phyloP scores from a whole-genome alignment of 2,329 filamentous ascomycete genomes.

The Epichloe brachyelytri region DNA sequence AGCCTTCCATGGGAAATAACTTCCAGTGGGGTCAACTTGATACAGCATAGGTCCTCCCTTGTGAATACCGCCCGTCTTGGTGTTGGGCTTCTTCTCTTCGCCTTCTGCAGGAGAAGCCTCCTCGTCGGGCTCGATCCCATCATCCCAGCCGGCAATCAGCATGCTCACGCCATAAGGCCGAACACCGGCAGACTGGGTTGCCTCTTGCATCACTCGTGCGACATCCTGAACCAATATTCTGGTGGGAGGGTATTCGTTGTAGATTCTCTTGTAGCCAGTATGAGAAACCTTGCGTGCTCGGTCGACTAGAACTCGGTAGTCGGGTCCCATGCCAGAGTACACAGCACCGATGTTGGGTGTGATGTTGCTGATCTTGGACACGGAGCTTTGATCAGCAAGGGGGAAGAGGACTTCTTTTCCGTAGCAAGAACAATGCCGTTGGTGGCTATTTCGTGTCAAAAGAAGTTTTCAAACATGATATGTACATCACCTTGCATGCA shows the following conservation, averaged over 20 bases:
- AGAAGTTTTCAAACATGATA: slow-evolving; percentile 7
- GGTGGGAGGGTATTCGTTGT: slow-evolving; percentile 99
- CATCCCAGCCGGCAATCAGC: slow-evolving; percentile 94
- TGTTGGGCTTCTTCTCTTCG: slow-evolving; percentile 61
- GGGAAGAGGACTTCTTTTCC: slow-evolving; percentile 98
- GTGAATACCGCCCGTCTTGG: slow-evolving; percentile 88
- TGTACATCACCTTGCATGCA: not conserved
- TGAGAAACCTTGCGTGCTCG: slow-evolving; percentile 97
- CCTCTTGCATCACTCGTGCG: slow-evolving; percentile 95
- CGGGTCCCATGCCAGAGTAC: slow-evolving; percentile 97
- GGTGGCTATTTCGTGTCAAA: slow-evolving; percentile 49
- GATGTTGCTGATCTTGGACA: slow-evolving; percentile 95
- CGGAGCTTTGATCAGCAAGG: slow-evolving; percentile 85
- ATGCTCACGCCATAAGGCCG: slow-evolving; percentile 92
- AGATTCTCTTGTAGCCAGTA: slow-evolving; percentile 98
- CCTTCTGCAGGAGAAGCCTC: slow-evolving; percentile 41
- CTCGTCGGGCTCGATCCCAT: slow-evolving; percentile 82
- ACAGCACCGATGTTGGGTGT: slow-evolving; percentile 99
- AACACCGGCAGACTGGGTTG: slow-evolving; percentile 94
- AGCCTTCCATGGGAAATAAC: slow-evolving; percentile 99
- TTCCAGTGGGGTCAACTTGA: slow-evolving; percentile 97
- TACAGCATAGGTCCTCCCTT: slow-evolving; percentile 97
- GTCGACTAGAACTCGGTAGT: slow-evolving; percentile 95
- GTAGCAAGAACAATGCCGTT: slow-evolving; percentile 98
- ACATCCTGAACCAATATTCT: slow-evolving; percentile 98